phyloP scores from a whole-genome alignment of 1,139 yeast species.

The Kurtzmaniella quercitrusa region DNA sequence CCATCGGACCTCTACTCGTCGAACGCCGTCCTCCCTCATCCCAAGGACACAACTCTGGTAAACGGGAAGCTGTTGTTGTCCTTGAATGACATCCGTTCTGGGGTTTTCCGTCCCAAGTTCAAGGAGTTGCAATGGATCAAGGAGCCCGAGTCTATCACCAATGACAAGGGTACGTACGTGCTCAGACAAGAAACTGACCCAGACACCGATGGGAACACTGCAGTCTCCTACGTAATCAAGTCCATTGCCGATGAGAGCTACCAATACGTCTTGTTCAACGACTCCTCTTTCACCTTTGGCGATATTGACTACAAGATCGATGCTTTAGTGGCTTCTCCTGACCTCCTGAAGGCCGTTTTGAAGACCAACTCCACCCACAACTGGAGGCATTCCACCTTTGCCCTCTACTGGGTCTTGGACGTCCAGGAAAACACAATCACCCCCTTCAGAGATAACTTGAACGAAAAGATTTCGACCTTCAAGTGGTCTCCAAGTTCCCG shows the following conservation, averaged over 20 bases:
- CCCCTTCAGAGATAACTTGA: slow-evolving; percentile 19
- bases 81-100: slow-evolving; percentile 38
- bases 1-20: not conserved
- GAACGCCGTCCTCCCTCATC: not conserved
- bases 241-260: slow-evolving; percentile 48
- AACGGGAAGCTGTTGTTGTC: slow-evolving; percentile 27
- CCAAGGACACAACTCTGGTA: not conserved
- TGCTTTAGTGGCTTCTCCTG: slow-evolving; percentile 58
- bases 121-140: slow-evolving; percentile 66
- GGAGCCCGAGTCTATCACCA: slow-evolving; percentile 37
- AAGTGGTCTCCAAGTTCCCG: slow-evolving; percentile 74
- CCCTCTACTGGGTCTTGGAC: slow-evolving; percentile 56
- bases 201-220: slow-evolving; percentile 13
- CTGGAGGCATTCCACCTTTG: slow-evolving; percentile 76
- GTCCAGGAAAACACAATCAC: slow-evolving; percentile 20
- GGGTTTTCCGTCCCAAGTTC: slow-evolving; percentile 45
- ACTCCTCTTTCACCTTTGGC: slow-evolving; percentile 38
- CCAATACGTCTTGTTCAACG: slow-evolving; percentile 44
- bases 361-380: slow-evolving; percentile 49
- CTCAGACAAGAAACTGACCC: slow-evolving; percentile 22
- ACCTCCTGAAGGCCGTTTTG: slow-evolving; percentile 52
- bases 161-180: slow-evolving; percentile 56
- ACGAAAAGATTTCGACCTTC: slow-evolving; percentile 46
- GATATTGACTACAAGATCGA: slow-evolving; percentile 45
- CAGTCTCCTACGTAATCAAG: slow-evolving; percentile 36